Base-by-base conservation (phyloP, 352 stramenopile species). In the Phytophthora palmivora region DNA sequence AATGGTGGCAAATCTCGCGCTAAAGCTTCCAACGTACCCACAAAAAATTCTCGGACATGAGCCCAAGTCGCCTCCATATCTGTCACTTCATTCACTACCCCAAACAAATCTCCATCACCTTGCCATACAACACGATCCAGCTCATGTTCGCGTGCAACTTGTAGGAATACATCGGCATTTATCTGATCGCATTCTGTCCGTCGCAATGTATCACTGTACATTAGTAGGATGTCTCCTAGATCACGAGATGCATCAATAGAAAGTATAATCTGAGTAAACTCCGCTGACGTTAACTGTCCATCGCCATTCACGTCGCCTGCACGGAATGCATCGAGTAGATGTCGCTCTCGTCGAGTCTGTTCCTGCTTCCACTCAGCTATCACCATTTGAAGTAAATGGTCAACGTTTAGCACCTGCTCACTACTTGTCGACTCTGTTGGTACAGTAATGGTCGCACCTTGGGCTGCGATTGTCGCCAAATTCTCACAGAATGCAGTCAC, bases 301-400 rank as follows among this genome's bases (percentile, higher is more conserved):
- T 94, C 86, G 28, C 84, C 86, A 54, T 94, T 91, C 37, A 92
- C 79, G 45, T 94, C 84, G 18, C 86, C 86, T 6, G 82, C 84
- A 21, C 81, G 86, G 70, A 94, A 94, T 0, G 80, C 78, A 18
- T 92, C 79, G 15, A 88, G 59, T 60, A 94, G 58, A 41, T 91
- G 72, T 2, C 45, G 71, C 58, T 94, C 84, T 4, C 86, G 78
- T 21, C 86, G 77, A n/a, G 70, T 41, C 54, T 94, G 83, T 46
- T 94, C 86, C 14, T 81, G 72, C 4, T 70, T 67, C 84, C 86
- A 94, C 55, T 94, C 86, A 3, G 76, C 52, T 18, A 87, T 56
- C 16, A 90, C 84, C 6, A 91, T 57, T 45, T 84, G 64, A n/a
- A 92, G 67, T 44, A 94, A 52, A 33, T 87, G 71, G 37, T 94